Evolutionary conservation across 805 yeast genomes (phyloP).

Genomic region (Komagataella kurtzmanii): DNA sequence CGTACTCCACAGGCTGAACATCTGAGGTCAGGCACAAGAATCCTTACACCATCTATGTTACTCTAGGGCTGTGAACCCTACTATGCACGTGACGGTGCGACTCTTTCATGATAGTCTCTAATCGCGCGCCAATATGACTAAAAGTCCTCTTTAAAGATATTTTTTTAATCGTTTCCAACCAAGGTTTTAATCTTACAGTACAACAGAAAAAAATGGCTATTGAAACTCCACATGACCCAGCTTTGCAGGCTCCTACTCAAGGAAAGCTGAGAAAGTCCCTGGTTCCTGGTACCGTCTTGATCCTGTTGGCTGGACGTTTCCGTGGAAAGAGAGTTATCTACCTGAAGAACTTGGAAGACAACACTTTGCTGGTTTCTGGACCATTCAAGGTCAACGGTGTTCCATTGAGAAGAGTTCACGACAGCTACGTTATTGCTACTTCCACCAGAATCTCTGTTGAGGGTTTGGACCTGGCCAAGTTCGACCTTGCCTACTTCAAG

Average conservation of each 20-base stretch:
- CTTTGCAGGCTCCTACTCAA: conserved; percentile 61
- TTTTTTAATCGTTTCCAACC: background rate
- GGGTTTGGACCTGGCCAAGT: conserved; percentile 77
- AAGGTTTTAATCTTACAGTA: conserved; percentile 79
- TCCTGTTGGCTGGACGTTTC: conserved; percentile 97
- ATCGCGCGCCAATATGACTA: conserved; percentile 25
- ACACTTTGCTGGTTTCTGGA: conserved; percentile 93
- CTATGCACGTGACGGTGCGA: background rate
- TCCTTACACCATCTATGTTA: background rate
- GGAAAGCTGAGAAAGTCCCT: conserved; percentile 80
- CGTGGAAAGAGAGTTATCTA: conserved; percentile 99
- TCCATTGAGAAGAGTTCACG: conserved; percentile 97
- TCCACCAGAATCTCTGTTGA: conserved; percentile 80
- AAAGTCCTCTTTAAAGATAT: background rate
- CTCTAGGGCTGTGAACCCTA: background rate
- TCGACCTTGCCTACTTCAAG: conserved; percentile 91
- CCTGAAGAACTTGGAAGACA: conserved; percentile 94
- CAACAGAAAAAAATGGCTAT: conserved; percentile 40
- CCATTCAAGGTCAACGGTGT: conserved; percentile 99
- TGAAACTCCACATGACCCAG: background rate
- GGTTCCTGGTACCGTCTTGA: conserved; percentile 90
- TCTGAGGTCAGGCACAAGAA: background rate
- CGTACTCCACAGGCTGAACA: conserved; percentile 8
- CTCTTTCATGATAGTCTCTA: conserved; percentile 82
- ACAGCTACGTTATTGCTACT: conserved; percentile 98